Evolutionary conservation across 441 rosid species (phyloP).

Genomic region (Metrosideros polymorpha): DNA sequence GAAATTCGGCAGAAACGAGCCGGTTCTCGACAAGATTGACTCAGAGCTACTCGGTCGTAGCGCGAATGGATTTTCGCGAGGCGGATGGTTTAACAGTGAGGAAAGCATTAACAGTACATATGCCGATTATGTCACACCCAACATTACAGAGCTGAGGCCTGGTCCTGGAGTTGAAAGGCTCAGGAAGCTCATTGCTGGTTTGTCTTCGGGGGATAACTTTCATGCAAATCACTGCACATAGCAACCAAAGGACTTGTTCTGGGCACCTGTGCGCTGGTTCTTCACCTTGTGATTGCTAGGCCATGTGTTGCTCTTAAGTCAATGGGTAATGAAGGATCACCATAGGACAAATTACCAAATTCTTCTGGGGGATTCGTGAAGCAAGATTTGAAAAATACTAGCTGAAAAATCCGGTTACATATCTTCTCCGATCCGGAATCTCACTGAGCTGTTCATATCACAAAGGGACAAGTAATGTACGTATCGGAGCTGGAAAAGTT

Average conservation of each 20-base stretch:
- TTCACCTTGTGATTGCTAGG: not conserved
- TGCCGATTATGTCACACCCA: constrained; percentile 1
- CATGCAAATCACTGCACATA: constrained; percentile 38
- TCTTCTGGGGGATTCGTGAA: not conserved
- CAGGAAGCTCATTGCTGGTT: constrained; percentile 32
- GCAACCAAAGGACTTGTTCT: not conserved
- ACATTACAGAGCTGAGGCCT: constrained; percentile 45
- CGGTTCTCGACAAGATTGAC: constrained; percentile 65
- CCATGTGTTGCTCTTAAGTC: not conserved
- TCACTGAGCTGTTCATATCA: not conserved
- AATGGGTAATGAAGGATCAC: not conserved
- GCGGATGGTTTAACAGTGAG: constrained; percentile 47
- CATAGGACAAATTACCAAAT: not conserved
- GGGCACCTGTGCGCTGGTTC: not conserved
- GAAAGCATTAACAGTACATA: constrained; percentile 15
- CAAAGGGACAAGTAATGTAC: not conserved
- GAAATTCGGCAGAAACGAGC: constrained; percentile 48
- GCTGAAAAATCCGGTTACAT: not conserved
- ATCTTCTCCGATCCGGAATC: not conserved
- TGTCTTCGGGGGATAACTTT: constrained; percentile 46
- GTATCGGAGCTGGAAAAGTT: not conserved
- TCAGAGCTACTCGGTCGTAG: constrained; percentile 45
- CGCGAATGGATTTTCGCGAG: constrained; percentile 40
- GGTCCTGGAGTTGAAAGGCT: constrained; percentile 67
- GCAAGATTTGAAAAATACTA: not conserved